phyloP scores from a whole-genome alignment of 371 early-diverging fungal genomes.

The Umbelopsis sp. region DNA sequence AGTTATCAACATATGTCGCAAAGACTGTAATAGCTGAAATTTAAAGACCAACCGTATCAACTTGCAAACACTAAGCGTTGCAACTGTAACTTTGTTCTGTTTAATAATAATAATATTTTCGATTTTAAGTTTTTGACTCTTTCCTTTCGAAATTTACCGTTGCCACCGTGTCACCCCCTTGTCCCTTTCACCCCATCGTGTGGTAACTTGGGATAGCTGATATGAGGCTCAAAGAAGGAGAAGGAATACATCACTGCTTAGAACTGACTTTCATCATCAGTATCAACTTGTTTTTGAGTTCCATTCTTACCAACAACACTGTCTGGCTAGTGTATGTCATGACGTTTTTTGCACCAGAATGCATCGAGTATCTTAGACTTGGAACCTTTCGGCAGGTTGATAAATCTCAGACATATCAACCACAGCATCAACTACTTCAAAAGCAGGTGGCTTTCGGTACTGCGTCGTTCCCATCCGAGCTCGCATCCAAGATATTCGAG shows the following conservation, averaged over 20 bases:
- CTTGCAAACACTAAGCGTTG: constrained; percentile 1
- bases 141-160: neutral
- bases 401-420: neutral
- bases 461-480: neutral
- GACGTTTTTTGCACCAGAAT: neutral
- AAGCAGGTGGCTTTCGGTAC: neutral
- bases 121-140: neutral
- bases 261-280: too few species aligned
- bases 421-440: neutral
- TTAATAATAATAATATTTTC: neutral
- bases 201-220: neutral
- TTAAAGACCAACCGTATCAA: constrained; percentile 3
- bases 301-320: neutral
- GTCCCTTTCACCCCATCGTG: neutral
- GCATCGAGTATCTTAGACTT: neutral
- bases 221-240: neutral
- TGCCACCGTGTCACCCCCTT: neutral
- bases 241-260: neutral
- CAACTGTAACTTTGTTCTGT: neutral
- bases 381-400: neutral
- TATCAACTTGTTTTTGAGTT: too few species aligned
- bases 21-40: neutral
- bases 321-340: neutral
- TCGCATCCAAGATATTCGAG: neutral
- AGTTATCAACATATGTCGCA: neutral